Evolutionary conservation across 495 filamentous ascomycete species (phyloP), one percentile per base, ranked within the genome.

Genomic region (Saxispiralis lemnorum): DNA sequence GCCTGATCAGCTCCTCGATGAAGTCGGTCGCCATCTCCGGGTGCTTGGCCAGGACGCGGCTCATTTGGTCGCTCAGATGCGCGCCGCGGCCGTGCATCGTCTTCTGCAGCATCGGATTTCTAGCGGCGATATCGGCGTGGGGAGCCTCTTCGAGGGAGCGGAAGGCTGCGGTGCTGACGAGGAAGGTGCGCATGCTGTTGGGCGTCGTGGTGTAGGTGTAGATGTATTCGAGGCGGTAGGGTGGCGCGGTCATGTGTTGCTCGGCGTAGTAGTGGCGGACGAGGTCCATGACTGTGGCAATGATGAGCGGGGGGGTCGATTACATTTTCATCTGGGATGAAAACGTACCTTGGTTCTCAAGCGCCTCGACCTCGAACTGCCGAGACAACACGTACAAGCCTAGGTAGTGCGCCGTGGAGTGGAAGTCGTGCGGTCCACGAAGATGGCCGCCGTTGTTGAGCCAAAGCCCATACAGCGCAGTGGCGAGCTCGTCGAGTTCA

Each of bases 161-260:
- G 43, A 48, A 56, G 7, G 56, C 56, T 7, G 56, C 56, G 2
- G 54, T 57, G 19, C 31, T 33, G 16, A 51, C 43, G 15, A 59
- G 50, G 45, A 59, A 59, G 1, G 16, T 21, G 5, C 49, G 51
- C 54, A 59, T 52, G 5, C 13, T 33, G 38, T 47, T 41, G 7
- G 51, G 28, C 9, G 18, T 31, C 1, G 11, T 10, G 2, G 54
- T 53, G 43, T 36, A 41, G 18, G 30, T 39, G 51, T 59, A 57
- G 19, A 59, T 47, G 48, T 55, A 59, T 33, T 59, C 51, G 11
- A 56, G 46, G 34, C 56, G 56, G 42, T 54, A 59, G 6, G 54
- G 36, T 0, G 56, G 41, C 2, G 56, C 54, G 6, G 54, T 57
- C 54, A 59, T 48, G 48, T 50, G 46, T 31, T 41, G 24, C 3